A percentile compares a stretch with the other conserved stretches of the same genome.
Evolutionary conservation across 768 basidiomycete species (phyloP).

Genomic region (Trametes meyenii): DNA sequence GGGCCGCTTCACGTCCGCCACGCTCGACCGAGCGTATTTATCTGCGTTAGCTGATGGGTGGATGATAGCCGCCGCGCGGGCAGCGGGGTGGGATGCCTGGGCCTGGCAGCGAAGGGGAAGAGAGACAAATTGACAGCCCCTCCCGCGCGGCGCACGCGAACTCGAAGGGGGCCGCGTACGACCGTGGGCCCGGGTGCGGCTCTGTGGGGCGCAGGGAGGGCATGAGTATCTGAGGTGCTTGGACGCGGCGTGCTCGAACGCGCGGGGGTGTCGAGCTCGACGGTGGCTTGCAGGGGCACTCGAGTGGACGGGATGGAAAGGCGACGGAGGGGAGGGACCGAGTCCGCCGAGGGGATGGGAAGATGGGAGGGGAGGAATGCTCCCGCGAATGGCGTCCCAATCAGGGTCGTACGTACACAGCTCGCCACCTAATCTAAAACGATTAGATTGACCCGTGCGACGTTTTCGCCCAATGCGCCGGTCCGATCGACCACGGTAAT

Average conservation of each 20-base stretch:
- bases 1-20: constrained; percentile 14
- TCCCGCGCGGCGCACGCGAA: neutral
- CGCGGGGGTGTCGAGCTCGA: no score
- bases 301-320: neutral
- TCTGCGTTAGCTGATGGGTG: constrained; percentile 22
- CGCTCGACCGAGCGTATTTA: constrained; percentile 22
- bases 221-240: no score
- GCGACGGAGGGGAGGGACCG: neutral
- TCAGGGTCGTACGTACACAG: constrained; percentile 25
- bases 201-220: no score
- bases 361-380: constrained; percentile 16
- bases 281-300: no score
- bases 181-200: no score
- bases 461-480: constrained; percentile 12
- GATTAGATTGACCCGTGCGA: constrained; percentile 26
- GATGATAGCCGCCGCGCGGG: constrained; percentile 24
- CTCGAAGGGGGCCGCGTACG: no score
- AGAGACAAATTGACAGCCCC: neutral
- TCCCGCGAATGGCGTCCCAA: constrained; percentile 25
- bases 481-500: constrained; percentile 20
- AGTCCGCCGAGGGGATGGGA: constrained; percentile 13
- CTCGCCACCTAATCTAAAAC: constrained; percentile 23
- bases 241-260: neutral
- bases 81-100: neutral
- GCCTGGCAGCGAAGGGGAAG: neutral